Evolutionary conservation across 1,284 basidiomycete species (phyloP).

Genomic region (Ceratobasidium sp.): DNA sequence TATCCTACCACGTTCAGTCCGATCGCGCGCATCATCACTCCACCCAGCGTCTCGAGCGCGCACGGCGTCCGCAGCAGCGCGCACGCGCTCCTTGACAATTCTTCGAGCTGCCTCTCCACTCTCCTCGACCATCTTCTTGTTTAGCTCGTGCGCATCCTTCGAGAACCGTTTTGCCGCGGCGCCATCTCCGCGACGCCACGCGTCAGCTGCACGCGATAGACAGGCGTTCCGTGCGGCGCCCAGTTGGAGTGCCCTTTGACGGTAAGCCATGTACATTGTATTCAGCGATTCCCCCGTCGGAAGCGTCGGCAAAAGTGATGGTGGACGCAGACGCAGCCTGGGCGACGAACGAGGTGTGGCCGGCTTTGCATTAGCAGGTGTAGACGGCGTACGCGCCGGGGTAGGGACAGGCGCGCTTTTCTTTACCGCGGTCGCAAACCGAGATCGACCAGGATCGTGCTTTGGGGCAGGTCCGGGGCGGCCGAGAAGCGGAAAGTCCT

Average conservation of each 20-base stretch:
- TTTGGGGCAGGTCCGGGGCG: conserved; percentile 16
- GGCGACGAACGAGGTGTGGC: conserved; percentile 86
- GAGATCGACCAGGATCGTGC: conserved; percentile 79
- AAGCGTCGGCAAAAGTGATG: conserved; percentile 87
- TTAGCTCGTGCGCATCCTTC: conserved; percentile 91
- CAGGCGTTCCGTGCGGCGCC: conserved; percentile 94
- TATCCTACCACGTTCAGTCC: conserved; percentile 76
- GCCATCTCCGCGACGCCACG: conserved; percentile 93
- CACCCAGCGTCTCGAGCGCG: conserved; percentile 72
- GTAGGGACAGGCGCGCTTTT: conserved; percentile 56
- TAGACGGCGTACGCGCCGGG: conserved; percentile 49
- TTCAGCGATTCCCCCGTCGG: conserved; percentile 83
- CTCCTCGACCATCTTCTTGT: conserved; percentile 87
- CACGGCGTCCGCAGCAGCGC: conserved; percentile 79
- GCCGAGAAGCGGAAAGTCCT: conserved; percentile 89
- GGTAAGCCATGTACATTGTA: conserved; percentile 86
- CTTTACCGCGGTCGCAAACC: conserved; percentile 87
- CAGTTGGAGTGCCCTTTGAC: conserved; percentile 85
- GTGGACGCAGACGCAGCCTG: conserved; percentile 82
- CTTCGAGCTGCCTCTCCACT: conserved; percentile 81
- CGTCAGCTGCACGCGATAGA: conserved; percentile 93
- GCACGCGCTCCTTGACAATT: conserved; percentile 83
- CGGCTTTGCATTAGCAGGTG: conserved; percentile 55
- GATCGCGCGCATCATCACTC: conserved; percentile 87
- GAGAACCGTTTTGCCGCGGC: conserved; percentile 94